Evolutionary conservation across 257 asterid species (phyloP), one percentile per base, ranked within the genome.

Genomic region (Salvia splendens): DNA sequence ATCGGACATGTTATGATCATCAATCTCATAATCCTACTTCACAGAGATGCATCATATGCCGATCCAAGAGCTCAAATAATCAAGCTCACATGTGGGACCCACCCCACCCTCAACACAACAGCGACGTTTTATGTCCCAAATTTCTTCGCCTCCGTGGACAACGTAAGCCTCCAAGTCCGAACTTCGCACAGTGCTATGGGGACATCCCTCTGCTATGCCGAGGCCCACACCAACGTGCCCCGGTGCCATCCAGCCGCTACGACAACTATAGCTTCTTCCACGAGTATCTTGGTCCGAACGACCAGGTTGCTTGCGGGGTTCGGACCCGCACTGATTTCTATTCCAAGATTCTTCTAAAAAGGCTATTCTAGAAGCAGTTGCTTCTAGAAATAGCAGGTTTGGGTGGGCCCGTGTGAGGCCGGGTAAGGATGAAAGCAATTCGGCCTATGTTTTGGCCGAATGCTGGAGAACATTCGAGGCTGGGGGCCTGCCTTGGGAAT

Each of bases 201-300:
- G 96, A 92, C 49, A 95, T 92, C 56, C 86, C 56, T 83, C 51
- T 92, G 98, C 78, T 89, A 85, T 28, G 92, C 88, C 0, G 86
- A 85, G 47, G 95, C 92, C 3, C 89, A 95, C 4, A 84, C 91
- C 0, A 70, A 79, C 9, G 83, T 89, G 6, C 98, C 96, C 10
- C 84, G 72, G 72, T 92, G 96, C 80, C 84, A 74, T 43, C 96
- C 98, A 0, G 61, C 4, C 15, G 96, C 15, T 78, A 78, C 10
- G 95, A 84, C 79, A 87, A 86, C 61, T 89, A 87, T 68, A 76
- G 78, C 52, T 92, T 92, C 77, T 86, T 66, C 5, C 40, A 35
- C 64, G 63, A 81, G 1, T 88, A 89, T 83, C 80, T 59, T 52
- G 88, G 88, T 30, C 87, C 83, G 3, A 40, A 51, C 11, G 95